Evolutionary conservation across 495 filamentous ascomycete species (phyloP), one percentile per base, ranked within the genome.

Genomic region (Lasiosphaeria miniovina): DNA sequence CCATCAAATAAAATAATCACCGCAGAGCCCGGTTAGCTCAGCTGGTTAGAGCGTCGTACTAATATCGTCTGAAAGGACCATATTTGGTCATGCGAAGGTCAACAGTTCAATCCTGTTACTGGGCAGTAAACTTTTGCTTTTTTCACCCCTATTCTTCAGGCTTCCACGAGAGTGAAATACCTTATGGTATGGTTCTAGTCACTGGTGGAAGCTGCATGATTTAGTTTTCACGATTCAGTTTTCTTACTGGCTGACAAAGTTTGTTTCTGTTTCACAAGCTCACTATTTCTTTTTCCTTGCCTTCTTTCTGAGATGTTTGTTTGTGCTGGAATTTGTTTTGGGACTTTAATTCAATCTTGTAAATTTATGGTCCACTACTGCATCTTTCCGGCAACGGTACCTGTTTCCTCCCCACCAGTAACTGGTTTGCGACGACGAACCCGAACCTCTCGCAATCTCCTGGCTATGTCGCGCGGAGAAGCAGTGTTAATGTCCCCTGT

Each of bases 91-190:
- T n/a, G n/a, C n/a, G n/a, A n/a, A n/a, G n/a, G 38, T 41, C 38
- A 41, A 41, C 38, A 41, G 38, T 41, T 41, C 38, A 41, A 41
- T 41, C 38, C 38, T 41, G 38, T 41, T 41, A 41, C 38, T 41
- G 38, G 38, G 38, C 38, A 41, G 12, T 41, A 41, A 41, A 41
- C 38, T 41, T 41, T 41, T 41, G 6, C 12, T 41, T 41, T 41
- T 41, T 41, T 12, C 38, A 6, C 6, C 12, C 12, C 12, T 12
- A 41, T 41, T 41, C 38, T 41, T 41, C 12, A 12, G 38, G 38
- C 38, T 41, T 41, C 6, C 12, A 6, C 38, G 12, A 41, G 12
- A 41, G 38, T 12, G 38, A 6, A 41, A 41, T 12, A 6, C 6
- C 12, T 41, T 41, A 6, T 41, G 12, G 6, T 12, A 41, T 12